Percentiles rank a stretch among this genome's conserved stretches.
Evolutionary conservation across 148 eudicot genomes (phyloP).

Genomic region (Silene uniflora): DNA sequence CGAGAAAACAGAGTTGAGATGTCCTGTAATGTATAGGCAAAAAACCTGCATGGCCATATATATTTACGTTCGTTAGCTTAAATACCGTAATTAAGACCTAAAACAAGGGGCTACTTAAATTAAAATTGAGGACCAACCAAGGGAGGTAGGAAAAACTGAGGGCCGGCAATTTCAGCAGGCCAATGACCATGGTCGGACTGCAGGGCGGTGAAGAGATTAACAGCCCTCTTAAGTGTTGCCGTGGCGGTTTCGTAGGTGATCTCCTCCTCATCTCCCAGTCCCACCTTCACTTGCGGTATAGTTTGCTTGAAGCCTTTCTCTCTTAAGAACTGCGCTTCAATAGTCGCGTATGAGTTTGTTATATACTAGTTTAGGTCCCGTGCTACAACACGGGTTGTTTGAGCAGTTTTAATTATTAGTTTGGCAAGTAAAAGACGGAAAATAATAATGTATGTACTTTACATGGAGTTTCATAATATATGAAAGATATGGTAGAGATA

Average conservation of each 20-base stretch:
- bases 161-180: constrained; percentile 24
- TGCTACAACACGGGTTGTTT: too few species aligned
- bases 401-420: too few species aligned
- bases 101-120: too few species aligned
- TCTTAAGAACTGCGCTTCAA: constrained; percentile 13
- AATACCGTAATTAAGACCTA: not conserved
- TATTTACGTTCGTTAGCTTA: not conserved
- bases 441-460: too few species aligned
- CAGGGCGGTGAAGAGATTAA: constrained; percentile 29
- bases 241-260: constrained; percentile 34
- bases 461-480: too few species aligned
- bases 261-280: constrained; percentile 37
- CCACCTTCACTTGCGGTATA: constrained; percentile 34
- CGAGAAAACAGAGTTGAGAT: constrained; percentile 25
- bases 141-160: constrained; percentile 40
- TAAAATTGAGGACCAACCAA: constrained; percentile 20
- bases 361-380: too few species aligned
- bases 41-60: constrained; percentile 19
- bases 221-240: constrained; percentile 32
- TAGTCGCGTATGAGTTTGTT: too few species aligned
- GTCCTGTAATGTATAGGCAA: constrained; percentile 30
- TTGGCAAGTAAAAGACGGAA: too few species aligned
- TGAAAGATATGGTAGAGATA: too few species aligned
- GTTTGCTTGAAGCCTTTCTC: constrained; percentile 20
- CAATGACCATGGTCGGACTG: constrained; percentile 47